Base-by-base conservation (phyloP, 495 filamentous ascomycete genomes). In the Barbatosphaeria neglecta region DNA sequence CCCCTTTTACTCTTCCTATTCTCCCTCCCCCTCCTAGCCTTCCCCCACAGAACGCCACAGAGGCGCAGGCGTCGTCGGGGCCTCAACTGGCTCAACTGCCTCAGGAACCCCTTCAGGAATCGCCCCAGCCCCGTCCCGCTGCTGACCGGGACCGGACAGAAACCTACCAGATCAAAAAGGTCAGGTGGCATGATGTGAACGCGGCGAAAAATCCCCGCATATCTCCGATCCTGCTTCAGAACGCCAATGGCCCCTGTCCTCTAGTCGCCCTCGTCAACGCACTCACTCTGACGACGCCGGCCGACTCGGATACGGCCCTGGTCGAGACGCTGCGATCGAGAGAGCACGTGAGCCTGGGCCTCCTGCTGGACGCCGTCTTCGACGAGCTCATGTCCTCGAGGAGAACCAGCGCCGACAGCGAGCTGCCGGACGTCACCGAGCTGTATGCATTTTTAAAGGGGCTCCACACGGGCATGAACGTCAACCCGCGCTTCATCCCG, bases 381-480 rank as follows among this genome's bases (percentile, higher is more conserved):
- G 90, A 97, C 46, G 89, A 95, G 53, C 73, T 96, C 23, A 90
- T 88, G 66, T 87, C 86, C 19, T 66, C 60, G 59, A 68, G 56
- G 44, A 71, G 62, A 46, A 71, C 57, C 22, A 55, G 64, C 24
- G 44, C 68, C 24, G 61, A 70, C 20, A 61, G 57, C 6, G 50
- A 53, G 15, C 70, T 96, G 37, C 89, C 90, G 1, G 92, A 98
- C 55, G 82, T 98, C 44, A 71, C 80, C 35, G 89, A 93, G 37
- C 72, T 98, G 1, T 90, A 93, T 58, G 67, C 73, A 16, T 97
- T 98, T 58, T 73, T 98, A 8, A 76, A 90, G 22, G 86, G 86
- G 38, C 70, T 98, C 3, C 88, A 96, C 59, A 96, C 90, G 1
- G 92, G 92, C 31, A 94, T 98, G 90, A 97, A 97, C 56, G 92